Evolutionary conservation across 306 rosid species (phyloP), one percentile per base, ranked within the genome.

Genomic region (Macrotyloma uniflorum): DNA sequence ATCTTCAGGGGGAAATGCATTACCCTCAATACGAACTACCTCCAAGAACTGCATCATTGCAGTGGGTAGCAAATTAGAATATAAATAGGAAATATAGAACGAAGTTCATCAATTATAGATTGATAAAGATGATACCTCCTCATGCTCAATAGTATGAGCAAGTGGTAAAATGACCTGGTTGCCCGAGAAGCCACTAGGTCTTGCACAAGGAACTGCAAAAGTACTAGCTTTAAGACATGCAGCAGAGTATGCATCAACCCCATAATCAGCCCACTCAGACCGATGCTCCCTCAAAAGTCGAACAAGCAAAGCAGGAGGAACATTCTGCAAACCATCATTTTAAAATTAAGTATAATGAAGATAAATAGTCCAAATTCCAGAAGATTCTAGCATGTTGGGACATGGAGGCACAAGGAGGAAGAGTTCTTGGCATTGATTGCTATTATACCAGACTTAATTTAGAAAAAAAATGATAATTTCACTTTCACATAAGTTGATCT

Each of bases 21-120:
- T 95, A 74, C 98, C 98, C 76, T 91, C 96, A 61, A 91, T 84
- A 13, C 96, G 93, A 68, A 93, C 98, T 64, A 93, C 92, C 91
- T 93, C 97, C 81, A 93, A 62, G 79, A 86, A 91, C 97, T 93
- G 79, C 74, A 88, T 53, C 74, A 72, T 23, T 46, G 50, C 19
- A 35, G 33, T 16, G 67, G 30, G 40, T 11, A 23, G 55, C 0
- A 32, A 49, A 62, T 62, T 40, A 70, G 71, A 38, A 79, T 33
- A 45, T 24, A 5, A 9, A 74, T 5, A 66, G 11, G 6, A 61
- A 79, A 72, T 46, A 49, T 18, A 55, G 22, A 32, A 59, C 14
- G 22, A 42, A 53, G 14, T 3, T 49, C 33, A 70, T 7, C 66
- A 30, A 22, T 7, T 18, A 18, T 3, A 11, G 1, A 18, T 6